A percentile compares a stretch with the other conserved stretches of the same genome.
Evolutionary conservation across 345 rosid genomes (phyloP).

Genomic region (Excoecaria cochinchinensis): DNA sequence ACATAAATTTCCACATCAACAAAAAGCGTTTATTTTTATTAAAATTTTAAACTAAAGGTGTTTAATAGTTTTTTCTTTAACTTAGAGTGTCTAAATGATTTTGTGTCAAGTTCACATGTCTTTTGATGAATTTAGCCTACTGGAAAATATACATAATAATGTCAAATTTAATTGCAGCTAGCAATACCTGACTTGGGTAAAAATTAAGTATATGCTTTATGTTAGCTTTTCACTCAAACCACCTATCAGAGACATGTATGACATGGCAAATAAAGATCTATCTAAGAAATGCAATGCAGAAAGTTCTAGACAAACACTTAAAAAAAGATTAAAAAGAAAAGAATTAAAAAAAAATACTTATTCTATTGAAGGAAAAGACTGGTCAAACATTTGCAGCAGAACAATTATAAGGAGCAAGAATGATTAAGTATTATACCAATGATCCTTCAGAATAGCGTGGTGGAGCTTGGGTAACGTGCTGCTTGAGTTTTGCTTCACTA

Average conservation of each 20-base stretch:
- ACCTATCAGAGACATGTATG: not conserved
- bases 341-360: not conserved
- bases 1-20: too few species aligned
- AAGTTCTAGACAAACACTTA: not conserved
- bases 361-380: not conserved
- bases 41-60: too few species aligned
- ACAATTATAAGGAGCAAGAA: not conserved
- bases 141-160: not conserved
- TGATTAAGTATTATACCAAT: constrained; percentile 49
- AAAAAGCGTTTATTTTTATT: too few species aligned
- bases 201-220: not conserved
- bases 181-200: not conserved
- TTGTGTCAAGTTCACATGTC: too few species aligned
- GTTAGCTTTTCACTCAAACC: not conserved
- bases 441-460: constrained; percentile 90
- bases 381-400: not conserved
- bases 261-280: not conserved
- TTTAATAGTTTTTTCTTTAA: too few species aligned
- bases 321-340: not conserved
- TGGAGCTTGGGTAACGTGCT: constrained; percentile 79
- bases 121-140: not conserved
- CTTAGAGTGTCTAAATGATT: too few species aligned
- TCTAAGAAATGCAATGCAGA: not conserved
- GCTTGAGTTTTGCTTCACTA: constrained; percentile 56
- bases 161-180: not conserved